Conservation (phyloP, 768 basidiomycete genomes). For the Leccinum subtestaceum region DNA sequence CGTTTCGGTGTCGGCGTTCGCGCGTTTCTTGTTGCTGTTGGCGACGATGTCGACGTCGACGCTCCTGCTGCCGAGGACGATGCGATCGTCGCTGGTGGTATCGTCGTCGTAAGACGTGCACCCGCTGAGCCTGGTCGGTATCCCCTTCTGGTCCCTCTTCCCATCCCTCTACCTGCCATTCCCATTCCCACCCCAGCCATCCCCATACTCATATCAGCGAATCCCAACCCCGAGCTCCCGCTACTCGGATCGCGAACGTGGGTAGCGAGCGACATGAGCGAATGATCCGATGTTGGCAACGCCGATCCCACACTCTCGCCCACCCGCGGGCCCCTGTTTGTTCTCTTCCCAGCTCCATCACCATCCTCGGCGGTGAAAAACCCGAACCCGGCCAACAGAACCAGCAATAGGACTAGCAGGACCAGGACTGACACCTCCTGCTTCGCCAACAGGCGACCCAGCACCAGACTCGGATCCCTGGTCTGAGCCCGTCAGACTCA, state of each 20-base stretch:
- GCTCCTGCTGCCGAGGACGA: too few relatives aligned
- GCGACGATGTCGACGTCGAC: background rate
- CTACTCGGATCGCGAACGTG: slow-evolving; percentile 5
- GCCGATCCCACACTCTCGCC: background rate
- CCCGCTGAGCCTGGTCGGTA: slow-evolving; percentile 27
- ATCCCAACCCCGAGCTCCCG: background rate
- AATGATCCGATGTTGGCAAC: slow-evolving; percentile 11
- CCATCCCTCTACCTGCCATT: too few relatives aligned
- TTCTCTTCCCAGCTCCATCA: background rate
- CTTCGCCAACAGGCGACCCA: too few relatives aligned
- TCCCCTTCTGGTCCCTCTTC: background rate
- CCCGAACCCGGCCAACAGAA: background rate
- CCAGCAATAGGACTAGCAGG: too few relatives aligned
- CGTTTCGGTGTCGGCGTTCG: background rate
- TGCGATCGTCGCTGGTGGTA: too few relatives aligned
- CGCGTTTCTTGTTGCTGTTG: background rate
- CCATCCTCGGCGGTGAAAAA: background rate
- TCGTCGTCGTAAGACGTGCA: slow-evolving; percentile 18
- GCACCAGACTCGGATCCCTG: too few relatives aligned
- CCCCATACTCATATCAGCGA: background rate
- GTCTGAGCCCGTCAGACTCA: too few relatives aligned
- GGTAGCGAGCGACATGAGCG: slow-evolving; percentile 18
- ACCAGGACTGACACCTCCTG: background rate
- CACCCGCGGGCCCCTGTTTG: too few relatives aligned
- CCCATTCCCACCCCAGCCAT: background rate